Evolutionary conservation across 148 eudicot genomes (phyloP).

Genomic region (Pharnaceum exiguum): DNA sequence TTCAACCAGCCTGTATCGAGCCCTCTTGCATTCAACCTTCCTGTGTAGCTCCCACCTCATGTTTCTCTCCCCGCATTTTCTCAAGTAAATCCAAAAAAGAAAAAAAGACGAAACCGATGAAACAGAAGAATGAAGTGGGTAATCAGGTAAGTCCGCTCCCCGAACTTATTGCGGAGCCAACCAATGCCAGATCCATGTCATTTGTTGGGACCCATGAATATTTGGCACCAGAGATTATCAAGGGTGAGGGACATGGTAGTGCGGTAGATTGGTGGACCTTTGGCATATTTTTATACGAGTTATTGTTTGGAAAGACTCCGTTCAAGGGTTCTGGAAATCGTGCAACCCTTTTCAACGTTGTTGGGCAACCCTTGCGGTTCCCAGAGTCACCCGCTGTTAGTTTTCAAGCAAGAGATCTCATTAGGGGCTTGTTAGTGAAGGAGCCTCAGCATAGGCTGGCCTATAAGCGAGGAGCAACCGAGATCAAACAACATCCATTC

Average conservation of each 20-base stretch:
- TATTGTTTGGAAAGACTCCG: constrained; percentile 86
- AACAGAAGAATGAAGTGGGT: constrained; percentile 57
- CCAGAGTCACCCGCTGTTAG: constrained; percentile 84
- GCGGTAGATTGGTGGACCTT: constrained; percentile 99
- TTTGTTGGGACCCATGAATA: constrained; percentile 96
- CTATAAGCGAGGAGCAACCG: constrained; percentile 85
- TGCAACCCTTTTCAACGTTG: constrained; percentile 83
- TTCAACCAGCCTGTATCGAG: constrained; percentile 79
- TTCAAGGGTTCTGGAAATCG: constrained; percentile 88
- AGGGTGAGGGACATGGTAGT: constrained; percentile 95
- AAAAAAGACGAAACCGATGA: constrained; percentile 36
- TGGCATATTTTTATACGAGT: constrained; percentile 81
- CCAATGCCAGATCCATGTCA: constrained; percentile 87
- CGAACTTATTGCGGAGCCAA: constrained; percentile 90
- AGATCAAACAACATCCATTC: constrained; percentile 93
- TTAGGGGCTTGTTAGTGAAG: constrained; percentile 80
- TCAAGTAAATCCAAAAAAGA: constrained; percentile 77
- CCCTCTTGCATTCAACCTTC: constrained; percentile 82
- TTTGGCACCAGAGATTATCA: constrained; percentile 87
- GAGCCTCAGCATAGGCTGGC: constrained; percentile 90
- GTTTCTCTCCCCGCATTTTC: constrained; percentile 67
- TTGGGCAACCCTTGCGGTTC: constrained; percentile 77
- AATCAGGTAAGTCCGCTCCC: constrained; percentile 84
- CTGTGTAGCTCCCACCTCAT: constrained; percentile 66
- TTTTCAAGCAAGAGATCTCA: constrained; percentile 79